Evolutionary conservation across 306 rosid species (phyloP).

Genomic region (Phaseolus lunatus): DNA sequence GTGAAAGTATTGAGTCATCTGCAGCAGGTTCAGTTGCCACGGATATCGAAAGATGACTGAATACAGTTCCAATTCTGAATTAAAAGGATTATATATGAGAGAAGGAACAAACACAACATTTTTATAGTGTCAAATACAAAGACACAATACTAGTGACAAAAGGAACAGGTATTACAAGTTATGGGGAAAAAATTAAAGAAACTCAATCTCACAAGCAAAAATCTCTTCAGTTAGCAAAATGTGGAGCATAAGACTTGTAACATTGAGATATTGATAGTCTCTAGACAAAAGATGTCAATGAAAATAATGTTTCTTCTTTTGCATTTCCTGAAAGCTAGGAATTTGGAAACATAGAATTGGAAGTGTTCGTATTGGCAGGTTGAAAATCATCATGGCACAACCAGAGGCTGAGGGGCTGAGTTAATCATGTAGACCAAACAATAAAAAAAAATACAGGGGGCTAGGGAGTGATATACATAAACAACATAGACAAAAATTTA

Average conservation of each 20-base stretch:
- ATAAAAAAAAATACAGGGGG: too few relatives aligned
- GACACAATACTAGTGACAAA: slow-evolving; percentile 1
- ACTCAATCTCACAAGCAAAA: slow-evolving; percentile 34
- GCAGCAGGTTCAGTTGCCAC: slow-evolving; percentile 60
- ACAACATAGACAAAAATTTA: slow-evolving; percentile 22
- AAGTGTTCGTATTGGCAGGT: slow-evolving; percentile 15
- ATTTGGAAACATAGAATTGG: slow-evolving; percentile 17
- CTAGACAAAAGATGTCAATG: slow-evolving; percentile 31
- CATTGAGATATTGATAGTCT: slow-evolving; percentile 3
- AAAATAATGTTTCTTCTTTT: slow-evolving; percentile 21
- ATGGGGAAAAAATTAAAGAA: slow-evolving; percentile 7
- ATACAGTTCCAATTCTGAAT: slow-evolving; percentile 92
- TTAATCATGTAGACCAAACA: neutral
- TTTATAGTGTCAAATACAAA: slow-evolving; percentile 13
- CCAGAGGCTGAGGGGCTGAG: neutral
- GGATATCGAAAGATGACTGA: slow-evolving; percentile 75
- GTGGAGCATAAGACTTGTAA: slow-evolving; percentile 2
- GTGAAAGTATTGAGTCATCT: slow-evolving; percentile 78
- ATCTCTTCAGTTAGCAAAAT: slow-evolving; percentile 8
- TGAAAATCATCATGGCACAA: slow-evolving; percentile 1
- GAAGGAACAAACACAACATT: slow-evolving; percentile 23
- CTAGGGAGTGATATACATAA: neutral
- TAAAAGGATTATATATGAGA: slow-evolving; percentile 37
- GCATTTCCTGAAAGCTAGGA: slow-evolving; percentile 33
- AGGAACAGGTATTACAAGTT: slow-evolving; percentile 24